Percentiles rank a stretch among this genome's conserved stretches.
Conservation (phyloP, 1,139 yeast genomes). For the Suhomyces bolitotheri region DNA sequence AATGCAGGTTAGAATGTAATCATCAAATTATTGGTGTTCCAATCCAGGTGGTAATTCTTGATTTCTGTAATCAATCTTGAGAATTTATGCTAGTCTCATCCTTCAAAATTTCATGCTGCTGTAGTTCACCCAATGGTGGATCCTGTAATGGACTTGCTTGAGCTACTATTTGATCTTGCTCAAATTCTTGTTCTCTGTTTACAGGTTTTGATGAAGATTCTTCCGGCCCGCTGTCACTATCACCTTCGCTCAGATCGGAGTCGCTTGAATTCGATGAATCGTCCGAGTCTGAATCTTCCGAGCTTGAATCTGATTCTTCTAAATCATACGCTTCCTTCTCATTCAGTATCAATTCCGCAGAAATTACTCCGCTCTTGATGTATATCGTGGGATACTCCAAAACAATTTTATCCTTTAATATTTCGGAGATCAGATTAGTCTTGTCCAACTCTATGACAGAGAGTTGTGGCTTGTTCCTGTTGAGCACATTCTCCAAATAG, state of each 20-base stretch:
- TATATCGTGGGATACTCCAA: slow-evolving; percentile 77
- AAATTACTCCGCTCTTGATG: slow-evolving; percentile 26
- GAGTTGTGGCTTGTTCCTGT: slow-evolving; percentile 15
- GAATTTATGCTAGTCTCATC: too few relatives aligned
- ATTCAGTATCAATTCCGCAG: slow-evolving; percentile 15
- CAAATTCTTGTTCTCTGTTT: too few relatives aligned
- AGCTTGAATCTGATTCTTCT: slow-evolving; percentile 14
- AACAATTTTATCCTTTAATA: slow-evolving; percentile 56
- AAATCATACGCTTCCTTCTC: slow-evolving; percentile 23
- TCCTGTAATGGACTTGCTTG: too few relatives aligned
- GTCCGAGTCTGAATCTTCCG: slow-evolving; percentile 14
- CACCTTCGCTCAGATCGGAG: slow-evolving; percentile 15
- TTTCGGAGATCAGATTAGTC: slow-evolving; percentile 36
- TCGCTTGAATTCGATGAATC: slow-evolving; percentile 2
- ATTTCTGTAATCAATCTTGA: too few relatives aligned
- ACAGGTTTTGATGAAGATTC: slow-evolving; percentile 21
- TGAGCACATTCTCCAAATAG: slow-evolving; percentile 37
- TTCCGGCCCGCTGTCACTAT: slow-evolving; percentile 22
- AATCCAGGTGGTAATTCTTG: too few relatives aligned
- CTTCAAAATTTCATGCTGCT: too few relatives aligned
- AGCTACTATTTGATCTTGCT: too few relatives aligned
- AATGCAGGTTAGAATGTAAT: too few relatives aligned
- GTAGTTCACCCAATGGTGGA: too few relatives aligned
- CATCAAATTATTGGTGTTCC: too few relatives aligned
- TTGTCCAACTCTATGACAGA: slow-evolving; percentile 28